Base-by-base conservation (phyloP, 139 green algal genomes). In the Microglena sp. region DNA sequence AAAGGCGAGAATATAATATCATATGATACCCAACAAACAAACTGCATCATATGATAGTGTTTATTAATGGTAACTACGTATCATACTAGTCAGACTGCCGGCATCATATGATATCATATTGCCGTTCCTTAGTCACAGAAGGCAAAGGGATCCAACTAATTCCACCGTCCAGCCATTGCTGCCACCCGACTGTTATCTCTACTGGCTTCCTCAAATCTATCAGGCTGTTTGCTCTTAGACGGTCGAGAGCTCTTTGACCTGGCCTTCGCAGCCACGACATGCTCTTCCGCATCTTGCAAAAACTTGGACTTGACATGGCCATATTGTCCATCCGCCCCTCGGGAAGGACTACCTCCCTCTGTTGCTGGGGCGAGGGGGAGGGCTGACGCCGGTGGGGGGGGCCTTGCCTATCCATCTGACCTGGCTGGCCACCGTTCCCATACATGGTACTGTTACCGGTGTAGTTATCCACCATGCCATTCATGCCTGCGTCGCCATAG, bases 141-240 rank as follows among this genome's bases (percentile, higher is more conserved):
- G 45, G 29, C 5, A n/a, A 57, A 57, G 45, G 7, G 24, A 60
- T 3, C 54, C 8, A 33, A 60, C n/a, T 18, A 30, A 45, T 8
- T 59, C n/a, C 24, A 59, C 28, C n/a, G 56, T 4, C 34, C 70
- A 8, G 69, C 62, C 62, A 77, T 75, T 22, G 66, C 66, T 31
- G 66, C 55, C 11, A 75, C 55, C 33, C 71, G 63, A 31, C 46
- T 64, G 32, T 64, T 65, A 28, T 76, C 71, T 35, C 64, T 71
- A 32, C 61, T 63, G 2, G 43, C 56, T 65, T 80, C 74, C 46
- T 71, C 69, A 46, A 80, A 80, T 24, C 74, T 53, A 36, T 77
- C 69, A 29, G 46, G 58, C 70, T 72, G 65, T 50, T 75, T 76
- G 3, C n/a, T 30, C 15, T 59, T 64, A 35, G 54, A 27, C 8